Evolutionary conservation across 2,329 filamentous ascomycete species (phyloP), one percentile per base, ranked within the genome.

Genomic region (Drechslerella coelobrocha): DNA sequence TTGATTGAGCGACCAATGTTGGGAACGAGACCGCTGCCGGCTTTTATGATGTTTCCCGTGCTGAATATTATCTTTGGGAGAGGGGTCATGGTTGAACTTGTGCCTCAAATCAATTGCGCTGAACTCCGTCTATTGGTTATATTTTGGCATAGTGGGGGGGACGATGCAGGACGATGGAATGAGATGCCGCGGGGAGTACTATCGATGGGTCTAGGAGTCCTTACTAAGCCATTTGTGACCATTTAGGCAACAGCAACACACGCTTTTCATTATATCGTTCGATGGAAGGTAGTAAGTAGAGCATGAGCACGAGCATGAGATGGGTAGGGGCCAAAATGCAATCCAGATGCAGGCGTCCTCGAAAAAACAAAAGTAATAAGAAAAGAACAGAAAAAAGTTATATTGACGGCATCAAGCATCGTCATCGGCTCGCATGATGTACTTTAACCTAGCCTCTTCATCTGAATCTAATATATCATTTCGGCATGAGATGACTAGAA

Each of bases 1-100:
- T 86, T 85, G 69, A 88, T 84, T 14, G 88, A 86, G 76, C 90
- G 90, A 73, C 90, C 90, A 73, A 86, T n/a, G n/a, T n/a, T n/a
- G n/a, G n/a, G n/a, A n/a, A n/a, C n/a, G n/a, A n/a, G n/a, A n/a
- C n/a, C n/a, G n/a, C n/a, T n/a, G n/a, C n/a, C n/a, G n/a, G n/a
- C 88, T 76, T 88, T 88, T 84, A 96, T 91, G 78, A 96, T 89
- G 50, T 65, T 61, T 51, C 66, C 56, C 23, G 43, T 68, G 27
- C 62, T 52, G 45, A 55, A 61, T 54, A 72, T 41, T n/a, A 68
- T 62, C n/a, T 53, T 48, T 10, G 55, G 24, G 47, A 27, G 12
- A 62, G 78, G 76, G 75, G 78, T 77, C 31, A 77, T 78, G 47
- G 43, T n/a, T 47, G 26, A 9, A 2, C 12, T 8, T 47, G 39